Conservation (phyloP, 495 filamentous ascomycete genomes). For the Tuber brumale region DNA sequence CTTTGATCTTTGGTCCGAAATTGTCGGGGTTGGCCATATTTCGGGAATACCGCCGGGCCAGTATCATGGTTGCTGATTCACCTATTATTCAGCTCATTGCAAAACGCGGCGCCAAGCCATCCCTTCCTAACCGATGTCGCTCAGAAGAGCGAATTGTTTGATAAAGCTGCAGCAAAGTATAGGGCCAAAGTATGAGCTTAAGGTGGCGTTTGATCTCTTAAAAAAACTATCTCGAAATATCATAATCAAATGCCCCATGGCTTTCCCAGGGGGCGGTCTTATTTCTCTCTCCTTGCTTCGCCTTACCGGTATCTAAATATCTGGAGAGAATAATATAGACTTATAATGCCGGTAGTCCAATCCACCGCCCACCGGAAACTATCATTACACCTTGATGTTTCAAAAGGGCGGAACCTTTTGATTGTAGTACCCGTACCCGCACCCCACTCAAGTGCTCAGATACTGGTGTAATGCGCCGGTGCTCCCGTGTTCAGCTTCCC, state of each 20-base stretch:
- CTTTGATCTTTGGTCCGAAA: background rate
- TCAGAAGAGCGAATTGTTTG: constrained; percentile 73
- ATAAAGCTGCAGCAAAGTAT: constrained; percentile 72
- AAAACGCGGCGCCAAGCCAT: constrained; percentile 56
- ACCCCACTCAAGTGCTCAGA: background rate
- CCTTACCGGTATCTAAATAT: background rate
- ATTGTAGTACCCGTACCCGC: background rate
- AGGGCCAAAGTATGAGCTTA: constrained; percentile 62
- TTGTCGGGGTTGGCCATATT: background rate
- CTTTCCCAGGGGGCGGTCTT: background rate
- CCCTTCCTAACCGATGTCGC: constrained; percentile 59
- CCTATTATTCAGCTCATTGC: constrained; percentile 50
- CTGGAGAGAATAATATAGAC: background rate
- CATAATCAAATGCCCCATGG: constrained; percentile 2
- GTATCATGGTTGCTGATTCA: background rate
- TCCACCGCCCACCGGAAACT: background rate
- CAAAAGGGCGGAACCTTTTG: background rate
- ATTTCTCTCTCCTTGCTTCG: background rate
- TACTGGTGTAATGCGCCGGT: background rate
- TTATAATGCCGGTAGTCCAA: background rate
- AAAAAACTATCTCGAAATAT: background rate
- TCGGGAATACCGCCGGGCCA: background rate
- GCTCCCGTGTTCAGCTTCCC: background rate
- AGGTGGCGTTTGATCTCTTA: constrained; percentile 5
- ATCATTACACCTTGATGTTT: background rate